phyloP scores from a whole-genome alignment of 306 rosid species.

The Parietaria judaica region DNA sequence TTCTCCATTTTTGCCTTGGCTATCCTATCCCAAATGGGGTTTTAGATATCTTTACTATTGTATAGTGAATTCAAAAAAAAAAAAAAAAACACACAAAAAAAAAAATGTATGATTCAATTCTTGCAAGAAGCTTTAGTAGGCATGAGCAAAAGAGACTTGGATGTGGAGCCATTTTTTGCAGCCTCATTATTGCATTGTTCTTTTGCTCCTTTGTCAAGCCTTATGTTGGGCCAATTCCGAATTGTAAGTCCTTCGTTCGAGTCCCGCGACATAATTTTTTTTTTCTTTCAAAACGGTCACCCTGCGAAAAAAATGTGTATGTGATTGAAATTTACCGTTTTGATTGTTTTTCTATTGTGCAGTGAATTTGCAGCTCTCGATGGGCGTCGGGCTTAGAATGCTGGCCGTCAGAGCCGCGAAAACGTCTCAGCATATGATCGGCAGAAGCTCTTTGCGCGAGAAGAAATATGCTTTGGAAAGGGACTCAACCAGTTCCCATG shows the following conservation, averaged over 20 bases:
- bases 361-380: conserved; percentile 53
- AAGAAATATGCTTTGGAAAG: background rate
- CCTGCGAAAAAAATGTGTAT: no score
- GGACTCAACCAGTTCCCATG: background rate
- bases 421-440: conserved; percentile 17
- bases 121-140: conserved; percentile 73
- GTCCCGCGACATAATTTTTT: background rate
- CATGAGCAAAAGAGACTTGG: conserved; percentile 67
- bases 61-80: background rate
- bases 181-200: conserved; percentile 42
- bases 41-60: conserved; percentile 4
- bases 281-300: background rate
- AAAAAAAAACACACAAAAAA: background rate
- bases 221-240: conserved; percentile 46
- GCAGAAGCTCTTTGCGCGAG: conserved; percentile 24
- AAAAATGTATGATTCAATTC: conserved; percentile 49
- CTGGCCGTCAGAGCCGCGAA: conserved; percentile 38
- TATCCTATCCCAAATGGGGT: conserved; percentile 19
- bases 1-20: conserved; percentile 15
- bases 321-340: background rate
- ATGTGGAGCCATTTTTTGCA: conserved; percentile 64
- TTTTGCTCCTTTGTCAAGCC: conserved; percentile 67
- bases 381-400: conserved; percentile 42
- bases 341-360: conserved; percentile 11
- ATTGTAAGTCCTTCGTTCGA: conserved; percentile 40